These are phyloP conservation scores for Kazachstania viticola DNA, from an alignment of 805 yeast genomes.

Conservation along the genomic window DNA sequence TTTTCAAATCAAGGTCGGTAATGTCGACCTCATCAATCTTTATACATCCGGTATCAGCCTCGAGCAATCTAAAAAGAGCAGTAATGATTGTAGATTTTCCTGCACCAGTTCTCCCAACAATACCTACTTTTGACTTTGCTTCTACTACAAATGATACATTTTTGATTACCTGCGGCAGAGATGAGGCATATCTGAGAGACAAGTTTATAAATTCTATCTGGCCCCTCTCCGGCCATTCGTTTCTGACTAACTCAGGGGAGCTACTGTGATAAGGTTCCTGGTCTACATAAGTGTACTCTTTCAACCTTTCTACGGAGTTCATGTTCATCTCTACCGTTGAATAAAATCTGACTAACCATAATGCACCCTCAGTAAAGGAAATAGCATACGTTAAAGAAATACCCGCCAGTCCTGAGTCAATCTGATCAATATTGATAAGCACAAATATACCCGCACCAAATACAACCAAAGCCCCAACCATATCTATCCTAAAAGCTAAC, in stretches of 20 bases:
- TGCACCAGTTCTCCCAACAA: constrained; percentile 94
- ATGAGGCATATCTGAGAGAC: constrained; percentile 73
- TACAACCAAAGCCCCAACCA: constrained; percentile 65
- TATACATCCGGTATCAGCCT: constrained; percentile 59
- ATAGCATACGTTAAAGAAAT: constrained; percentile 79
- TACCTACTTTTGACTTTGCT: constrained; percentile 69
- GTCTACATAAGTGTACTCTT: constrained; percentile 68
- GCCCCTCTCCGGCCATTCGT: constrained; percentile 82
- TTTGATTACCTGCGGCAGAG: constrained; percentile 76
- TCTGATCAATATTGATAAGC: constrained; percentile 42
- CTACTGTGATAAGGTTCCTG: constrained; percentile 58
- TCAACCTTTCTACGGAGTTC: constrained; percentile 87
- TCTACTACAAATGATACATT: constrained; percentile 66
- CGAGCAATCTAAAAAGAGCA: constrained; percentile 69
- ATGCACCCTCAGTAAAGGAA: constrained; percentile 71
- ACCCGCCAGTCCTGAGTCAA: constrained; percentile 90
- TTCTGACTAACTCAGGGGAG: constrained; percentile 46
- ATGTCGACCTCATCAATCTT: constrained; percentile 61
- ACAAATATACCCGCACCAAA: constrained; percentile 70
- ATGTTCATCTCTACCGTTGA: constrained; percentile 81
- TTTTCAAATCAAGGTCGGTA: constrained; percentile 49
- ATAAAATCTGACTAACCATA: constrained; percentile 83
- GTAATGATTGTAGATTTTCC: constrained; percentile 91
- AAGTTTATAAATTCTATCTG: constrained; percentile 56
- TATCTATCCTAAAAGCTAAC: constrained; percentile 68